Percentiles rank a stretch among this genome's conserved stretches.
Evolutionary conservation across 805 yeast species (phyloP).

Genomic region (Saturnispora sanitii): DNA sequence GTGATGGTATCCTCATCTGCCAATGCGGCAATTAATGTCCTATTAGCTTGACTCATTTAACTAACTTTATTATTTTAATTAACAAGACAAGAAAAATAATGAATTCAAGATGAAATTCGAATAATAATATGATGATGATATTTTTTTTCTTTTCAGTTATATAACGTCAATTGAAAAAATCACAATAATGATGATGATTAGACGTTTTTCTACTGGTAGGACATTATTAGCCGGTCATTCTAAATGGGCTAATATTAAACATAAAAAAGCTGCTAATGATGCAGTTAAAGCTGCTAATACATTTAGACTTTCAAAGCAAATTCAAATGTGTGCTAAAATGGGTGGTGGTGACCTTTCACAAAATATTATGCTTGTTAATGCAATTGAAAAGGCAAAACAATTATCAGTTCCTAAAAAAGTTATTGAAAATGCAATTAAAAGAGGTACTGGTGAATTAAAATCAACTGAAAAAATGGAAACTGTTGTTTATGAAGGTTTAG

Average conservation of each 20-base stretch:
- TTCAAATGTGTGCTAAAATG: constrained; percentile 66
- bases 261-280: constrained; percentile 89
- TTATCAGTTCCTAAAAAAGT: constrained; percentile 74
- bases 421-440: constrained; percentile 76
- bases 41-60: too few species aligned
- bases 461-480: constrained; percentile 37
- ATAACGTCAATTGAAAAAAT: too few species aligned
- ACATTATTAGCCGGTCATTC: constrained; percentile 60
- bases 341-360: constrained; percentile 57
- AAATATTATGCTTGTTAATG: constrained; percentile 55
- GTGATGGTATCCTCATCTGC: constrained; percentile 98
- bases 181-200: too few species aligned
- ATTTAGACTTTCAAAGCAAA: constrained; percentile 60
- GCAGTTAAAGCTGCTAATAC: constrained; percentile 62
- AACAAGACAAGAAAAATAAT: too few species aligned
- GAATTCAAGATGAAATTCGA: background rate
- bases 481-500: constrained; percentile 78
- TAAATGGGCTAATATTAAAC: constrained; percentile 93
- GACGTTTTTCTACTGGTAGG: background rate
- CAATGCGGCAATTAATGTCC: constrained; percentile 82
- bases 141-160: background rate
- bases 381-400: constrained; percentile 69
- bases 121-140: background rate
- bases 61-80: too few species aligned
- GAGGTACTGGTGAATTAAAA: constrained; percentile 64